Base-by-base conservation (phyloP, 1,284 basidiomycete species). In the Cutaneotrichosporon sp. region DNA sequence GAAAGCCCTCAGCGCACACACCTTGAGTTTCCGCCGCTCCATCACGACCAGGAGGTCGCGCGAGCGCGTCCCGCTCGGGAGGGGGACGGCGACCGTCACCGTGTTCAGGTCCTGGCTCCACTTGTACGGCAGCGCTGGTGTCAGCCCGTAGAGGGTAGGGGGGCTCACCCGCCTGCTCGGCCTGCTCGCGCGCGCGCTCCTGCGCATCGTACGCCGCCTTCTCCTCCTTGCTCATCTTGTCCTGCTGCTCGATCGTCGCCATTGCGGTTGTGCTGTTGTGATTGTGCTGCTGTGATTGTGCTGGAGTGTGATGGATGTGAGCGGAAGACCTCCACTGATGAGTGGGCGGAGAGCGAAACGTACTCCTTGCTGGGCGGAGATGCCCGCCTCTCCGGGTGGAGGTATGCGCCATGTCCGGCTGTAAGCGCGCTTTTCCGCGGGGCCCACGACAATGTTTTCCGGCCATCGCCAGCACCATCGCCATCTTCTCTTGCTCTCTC, bases 31-130 rank as follows among this genome's bases (percentile, higher is more conserved):
- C 78, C 87, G 89, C 82, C 90, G 92, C 77, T 87, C 84, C 67
- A 99, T 86, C 1, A 84, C 83, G 33, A 99, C 84, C 27, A 75
- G 76, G 46, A 99, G 84, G 65, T 97, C 88, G 69, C 83, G 88
- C 16, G 83, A 89, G 51, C 91, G 86, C 1, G 93, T 95, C 25
- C 95, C 95, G 61, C 87, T 84, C 7, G 93, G 91, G 2, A 99
- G 87, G 8, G 90, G 88, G 2, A 98, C 83, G 7, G 84, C 83
- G 60, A 99, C 81, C 59, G 95, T 90, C 34, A 98, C 86, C 58
- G 95, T 92, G 25, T 87, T 87, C 7, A 99, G 84, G 69, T 93
- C 88, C 76, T 99, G 97, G 51, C 82, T 87, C 97, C 97, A 99
- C 55, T 80, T 83, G 80, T 97, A 99, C 1, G 97, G 97, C 61